Conservation (phyloP, 495 filamentous ascomycete species). For the Filosporella fistucella region DNA sequence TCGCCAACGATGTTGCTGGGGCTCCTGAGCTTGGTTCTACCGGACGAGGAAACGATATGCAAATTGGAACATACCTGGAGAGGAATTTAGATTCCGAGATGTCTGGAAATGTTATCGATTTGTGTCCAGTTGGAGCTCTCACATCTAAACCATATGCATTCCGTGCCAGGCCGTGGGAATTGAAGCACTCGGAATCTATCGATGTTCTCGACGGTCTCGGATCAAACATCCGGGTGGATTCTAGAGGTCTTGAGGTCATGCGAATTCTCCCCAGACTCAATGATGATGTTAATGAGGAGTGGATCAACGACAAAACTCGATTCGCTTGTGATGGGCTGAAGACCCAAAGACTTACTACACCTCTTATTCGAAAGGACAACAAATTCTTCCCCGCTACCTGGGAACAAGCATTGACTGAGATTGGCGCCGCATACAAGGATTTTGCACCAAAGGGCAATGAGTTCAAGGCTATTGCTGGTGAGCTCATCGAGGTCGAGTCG, state of each 20-base stretch:
- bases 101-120: conserved; percentile 95
- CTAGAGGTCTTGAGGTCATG: conserved; percentile 95
- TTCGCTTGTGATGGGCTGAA: conserved; percentile 97
- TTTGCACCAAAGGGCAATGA: conserved; percentile 80
- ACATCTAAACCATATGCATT: conserved; percentile 98
- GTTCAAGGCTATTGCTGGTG: conserved; percentile 91
- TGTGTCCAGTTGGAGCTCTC: conserved; percentile 94
- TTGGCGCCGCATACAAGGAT: conserved; percentile 69
- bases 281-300: conserved; percentile 98
- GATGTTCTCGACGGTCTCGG: conserved; percentile 91
- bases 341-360: conserved; percentile 90
- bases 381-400: conserved; percentile 88
- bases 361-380: conserved; percentile 79
- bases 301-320: conserved; percentile 97
- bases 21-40: conserved; percentile 92
- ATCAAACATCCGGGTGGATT: conserved; percentile 90
- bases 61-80: conserved; percentile 97
- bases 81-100: conserved; percentile 86
- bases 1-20: conserved; percentile 95
- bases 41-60: conserved; percentile 92
- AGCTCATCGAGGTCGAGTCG: conserved; percentile 85
- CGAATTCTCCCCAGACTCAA: conserved; percentile 86
- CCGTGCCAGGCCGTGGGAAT: conserved; percentile 92
- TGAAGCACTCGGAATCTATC: conserved; percentile 88
- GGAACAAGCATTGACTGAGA: conserved; percentile 89